Evolutionary conservation across 1,284 basidiomycete species (phyloP).

Genomic region (Chondrostereum purpureum): DNA sequence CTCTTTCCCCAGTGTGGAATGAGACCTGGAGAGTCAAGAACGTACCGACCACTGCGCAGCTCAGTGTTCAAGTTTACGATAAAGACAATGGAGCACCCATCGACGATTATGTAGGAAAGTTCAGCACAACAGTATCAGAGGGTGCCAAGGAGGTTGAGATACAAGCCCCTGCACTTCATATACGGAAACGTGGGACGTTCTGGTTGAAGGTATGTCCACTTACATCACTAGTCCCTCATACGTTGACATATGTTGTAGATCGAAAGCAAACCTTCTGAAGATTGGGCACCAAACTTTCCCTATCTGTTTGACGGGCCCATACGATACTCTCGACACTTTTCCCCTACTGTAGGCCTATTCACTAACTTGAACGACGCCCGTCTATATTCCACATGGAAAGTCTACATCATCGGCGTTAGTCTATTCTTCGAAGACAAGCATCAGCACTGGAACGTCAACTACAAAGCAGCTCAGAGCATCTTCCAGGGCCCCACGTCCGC

Average conservation of each 20-base stretch:
- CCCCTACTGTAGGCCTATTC: constrained; percentile 57
- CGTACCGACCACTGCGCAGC: constrained; percentile 53
- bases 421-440: constrained; percentile 52
- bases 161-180: constrained; percentile 36
- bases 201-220: constrained; percentile 51
- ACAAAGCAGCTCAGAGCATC: constrained; percentile 64
- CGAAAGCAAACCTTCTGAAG: constrained; percentile 23
- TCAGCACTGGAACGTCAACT: constrained; percentile 60
- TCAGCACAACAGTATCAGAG: constrained; percentile 42
- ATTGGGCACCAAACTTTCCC: constrained; percentile 31
- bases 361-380: constrained; percentile 56
- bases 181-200: constrained; percentile 50
- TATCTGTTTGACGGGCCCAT: constrained; percentile 71
- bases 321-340: constrained; percentile 62
- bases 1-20: constrained; percentile 65
- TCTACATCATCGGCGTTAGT: constrained; percentile 56
- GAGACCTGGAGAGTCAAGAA: constrained; percentile 66
- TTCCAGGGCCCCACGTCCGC: constrained; percentile 57
- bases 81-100: constrained; percentile 54
- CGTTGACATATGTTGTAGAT: constrained; percentile 22
- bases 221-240: background rate
- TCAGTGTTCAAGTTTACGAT: constrained; percentile 54
- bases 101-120: constrained; percentile 64
- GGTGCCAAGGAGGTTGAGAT: constrained; percentile 61
- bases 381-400: constrained; percentile 77